These are phyloP conservation scores for Senna tora DNA, from an alignment of 306 rosid genomes.

Conservation along the genomic window DNA sequence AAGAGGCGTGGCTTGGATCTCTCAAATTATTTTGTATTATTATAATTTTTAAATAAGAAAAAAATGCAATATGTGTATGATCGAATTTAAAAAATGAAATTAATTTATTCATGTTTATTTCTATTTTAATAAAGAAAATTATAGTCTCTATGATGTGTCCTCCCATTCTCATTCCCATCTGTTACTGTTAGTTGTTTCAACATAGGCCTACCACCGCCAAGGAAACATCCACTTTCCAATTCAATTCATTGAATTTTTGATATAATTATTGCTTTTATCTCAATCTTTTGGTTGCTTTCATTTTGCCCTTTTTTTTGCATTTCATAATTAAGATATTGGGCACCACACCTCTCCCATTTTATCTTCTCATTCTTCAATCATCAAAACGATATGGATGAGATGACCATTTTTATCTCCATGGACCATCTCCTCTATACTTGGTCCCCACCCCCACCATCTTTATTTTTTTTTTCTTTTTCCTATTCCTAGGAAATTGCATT, in stretches of 20 bases:
- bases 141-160: neutral
- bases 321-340: neutral
- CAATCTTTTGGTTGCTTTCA: neutral
- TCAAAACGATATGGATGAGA: neutral
- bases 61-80: neutral
- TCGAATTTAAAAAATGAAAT: too few relatives aligned
- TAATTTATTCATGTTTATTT: too few relatives aligned
- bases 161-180: too few relatives aligned
- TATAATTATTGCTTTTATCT: too few relatives aligned
- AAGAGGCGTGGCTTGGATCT: too few relatives aligned
- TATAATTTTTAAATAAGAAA: too few relatives aligned
- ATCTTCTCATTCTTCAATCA: neutral
- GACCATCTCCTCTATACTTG: constrained; percentile 25
- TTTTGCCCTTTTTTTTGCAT: neutral
- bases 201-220: constrained; percentile 63
- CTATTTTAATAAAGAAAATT: neutral
- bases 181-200: constrained; percentile 3
- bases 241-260: neutral
- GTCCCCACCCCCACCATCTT: neutral
- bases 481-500: constrained; percentile 18
- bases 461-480: neutral
- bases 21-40: too few relatives aligned
- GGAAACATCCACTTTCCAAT: constrained; percentile 48
- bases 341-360: neutral
- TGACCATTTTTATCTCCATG: neutral